Evolutionary conservation across 148 eudicot genomes (phyloP), one percentile per base, ranked within the genome.

Genomic region (Vaccinium vitisidaea): DNA sequence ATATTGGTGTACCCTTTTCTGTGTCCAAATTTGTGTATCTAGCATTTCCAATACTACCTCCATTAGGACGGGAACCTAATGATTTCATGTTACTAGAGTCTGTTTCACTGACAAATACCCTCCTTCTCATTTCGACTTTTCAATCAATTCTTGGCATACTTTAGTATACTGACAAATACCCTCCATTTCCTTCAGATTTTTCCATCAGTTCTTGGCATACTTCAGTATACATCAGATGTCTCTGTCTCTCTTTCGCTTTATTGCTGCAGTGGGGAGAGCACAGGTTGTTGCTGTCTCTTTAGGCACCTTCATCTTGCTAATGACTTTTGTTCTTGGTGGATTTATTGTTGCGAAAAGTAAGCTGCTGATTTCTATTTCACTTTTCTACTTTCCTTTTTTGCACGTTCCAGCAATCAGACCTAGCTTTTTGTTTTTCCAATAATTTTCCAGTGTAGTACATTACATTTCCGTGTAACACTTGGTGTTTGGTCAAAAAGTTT

Each of bases 181-280:
- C 4, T 36, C 39, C 39, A 36, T 36, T 3, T 36, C 39, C 39
- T 36, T 36, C 39, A 36, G 39, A 36, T 36, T 36, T 36, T 36
- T 36, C 39, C 39, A 3, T 36, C 39, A 2, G 39, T 36, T 36
- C 39, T 36, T 36, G 39, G 39, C 39, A 36, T 36, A 36, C 75
- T 94, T 93, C 82, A 77, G 89, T 63, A 85, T 93, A 77, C 95
- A 94, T 88, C 93, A 93, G 81, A 91, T 92, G 94, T 93, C 92
- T 77, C 86, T 92, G 71, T 82, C 92, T 52, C 92, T 94, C 46
- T 93, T 92, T 82, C 92, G 95, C 6, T 91, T 93, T 58, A 50
- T 94, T 83, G 94, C 91, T 80, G 98, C 91, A 43, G 65, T 89
- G 0, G 94, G 93, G 80, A 92, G 95, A 89, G 90, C 93, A 43